These are phyloP conservation scores for Ogataea chonburiensis DNA, from an alignment of 805 yeast genomes.

Conservation along the genomic window DNA sequence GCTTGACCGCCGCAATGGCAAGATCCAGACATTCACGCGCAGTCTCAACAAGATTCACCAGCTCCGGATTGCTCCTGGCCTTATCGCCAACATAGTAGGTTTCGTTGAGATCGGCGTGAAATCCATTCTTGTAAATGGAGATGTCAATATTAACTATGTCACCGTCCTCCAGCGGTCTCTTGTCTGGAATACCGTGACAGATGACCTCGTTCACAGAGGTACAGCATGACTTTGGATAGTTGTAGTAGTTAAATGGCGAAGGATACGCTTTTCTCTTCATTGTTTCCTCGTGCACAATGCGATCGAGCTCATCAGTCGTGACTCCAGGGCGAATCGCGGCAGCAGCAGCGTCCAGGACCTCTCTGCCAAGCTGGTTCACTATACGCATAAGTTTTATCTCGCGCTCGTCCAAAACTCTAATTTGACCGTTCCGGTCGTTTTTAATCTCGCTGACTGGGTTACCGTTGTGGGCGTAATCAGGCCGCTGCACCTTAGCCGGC, in stretches of 20 bases:
- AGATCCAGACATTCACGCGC: constrained; percentile 82
- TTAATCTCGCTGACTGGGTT: constrained; percentile 74
- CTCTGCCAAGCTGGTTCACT: constrained; percentile 78
- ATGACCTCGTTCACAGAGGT: constrained; percentile 93
- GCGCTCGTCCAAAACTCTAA: constrained; percentile 60
- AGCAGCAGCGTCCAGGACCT: constrained; percentile 86
- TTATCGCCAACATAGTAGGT: constrained; percentile 95
- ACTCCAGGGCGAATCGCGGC: constrained; percentile 81
- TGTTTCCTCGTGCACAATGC: constrained; percentile 82
- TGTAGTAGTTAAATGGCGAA: constrained; percentile 90
- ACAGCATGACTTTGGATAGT: constrained; percentile 89
- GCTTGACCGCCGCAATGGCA: constrained; percentile 84
- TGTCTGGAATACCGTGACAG: constrained; percentile 97
- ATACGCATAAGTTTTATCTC: constrained; percentile 73
- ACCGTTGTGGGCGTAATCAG: constrained; percentile 86
- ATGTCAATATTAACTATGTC: constrained; percentile 93
- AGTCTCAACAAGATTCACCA: constrained; percentile 88
- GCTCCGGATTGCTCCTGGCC: constrained; percentile 72
- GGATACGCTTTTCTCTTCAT: constrained; percentile 90
- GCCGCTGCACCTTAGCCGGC: constrained; percentile 67
- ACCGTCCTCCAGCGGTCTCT: constrained; percentile 83
- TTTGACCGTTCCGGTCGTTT: constrained; percentile 65
- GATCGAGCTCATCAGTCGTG: constrained; percentile 91
- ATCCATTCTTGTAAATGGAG: constrained; percentile 79
- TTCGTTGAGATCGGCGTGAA: constrained; percentile 93